These are phyloP conservation scores for Arabidopsis hybrid DNA, from an alignment of 441 rosid genomes.

Conservation along the genomic window DNA sequence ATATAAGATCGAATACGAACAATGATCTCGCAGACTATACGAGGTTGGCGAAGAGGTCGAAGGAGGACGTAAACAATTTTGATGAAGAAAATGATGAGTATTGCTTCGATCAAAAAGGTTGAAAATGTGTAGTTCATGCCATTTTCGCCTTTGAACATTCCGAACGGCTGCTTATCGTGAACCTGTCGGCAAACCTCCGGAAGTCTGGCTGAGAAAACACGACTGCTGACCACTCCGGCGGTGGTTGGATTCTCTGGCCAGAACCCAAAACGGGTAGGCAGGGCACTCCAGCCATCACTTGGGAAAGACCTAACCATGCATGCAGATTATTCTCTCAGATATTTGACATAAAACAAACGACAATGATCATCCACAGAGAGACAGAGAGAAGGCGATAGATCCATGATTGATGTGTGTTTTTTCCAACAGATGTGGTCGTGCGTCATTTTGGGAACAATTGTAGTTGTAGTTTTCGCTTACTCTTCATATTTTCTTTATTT, in stretches of 20 bases:
- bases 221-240: neutral
- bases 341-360: conserved; percentile 19
- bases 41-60: conserved; percentile 76
- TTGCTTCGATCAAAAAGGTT: conserved; percentile 50
- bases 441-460: conserved; percentile 37
- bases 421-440: conserved; percentile 38
- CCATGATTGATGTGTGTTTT: conserved; percentile 17
- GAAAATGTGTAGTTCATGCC: conserved; percentile 53
- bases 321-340: conserved; percentile 21
- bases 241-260: conserved; percentile 27
- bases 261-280: conserved; percentile 33
- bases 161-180: conserved; percentile 40
- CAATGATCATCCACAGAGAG: conserved; percentile 16
- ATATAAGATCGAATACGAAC: conserved; percentile 41
- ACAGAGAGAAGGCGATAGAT: conserved; percentile 9
- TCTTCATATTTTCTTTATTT: neutral
- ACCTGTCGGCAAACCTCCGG: conserved; percentile 47
- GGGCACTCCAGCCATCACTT: conserved; percentile 2
- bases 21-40: conserved; percentile 67
- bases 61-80: conserved; percentile 56
- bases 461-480: conserved; percentile 8
- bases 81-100: conserved; percentile 49
- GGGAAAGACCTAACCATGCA: conserved; percentile 53
- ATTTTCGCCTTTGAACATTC: conserved; percentile 55
- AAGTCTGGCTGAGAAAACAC: conserved; percentile 15